These are phyloP conservation scores for Blastobotrys robertii DNA, from an alignment of 805 yeast species.

Conservation along the genomic window DNA sequence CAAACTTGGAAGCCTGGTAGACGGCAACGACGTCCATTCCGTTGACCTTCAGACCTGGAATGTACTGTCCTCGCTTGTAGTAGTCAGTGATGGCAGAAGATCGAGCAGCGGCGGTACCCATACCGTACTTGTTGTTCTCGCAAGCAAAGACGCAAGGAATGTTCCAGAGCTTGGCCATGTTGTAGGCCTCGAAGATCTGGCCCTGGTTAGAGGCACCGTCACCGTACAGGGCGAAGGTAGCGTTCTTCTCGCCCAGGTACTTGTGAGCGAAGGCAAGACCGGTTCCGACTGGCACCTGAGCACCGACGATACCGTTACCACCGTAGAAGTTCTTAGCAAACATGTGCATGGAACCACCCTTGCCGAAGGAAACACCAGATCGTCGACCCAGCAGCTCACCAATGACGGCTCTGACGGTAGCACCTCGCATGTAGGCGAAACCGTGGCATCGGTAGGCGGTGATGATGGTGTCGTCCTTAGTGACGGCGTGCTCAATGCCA, in stretches of 20 bases:
- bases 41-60: slow-evolving; percentile 95
- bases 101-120: slow-evolving; percentile 98
- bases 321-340: slow-evolving; percentile 93
- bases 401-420: slow-evolving; percentile 76
- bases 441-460: slow-evolving; percentile 99
- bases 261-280: slow-evolving; percentile 98
- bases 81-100: slow-evolving; percentile 95
- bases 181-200: slow-evolving; percentile 94
- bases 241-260: slow-evolving; percentile 60
- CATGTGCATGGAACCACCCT: slow-evolving; percentile 99
- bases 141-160: slow-evolving; percentile 91
- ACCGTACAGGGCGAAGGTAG: slow-evolving; percentile 87
- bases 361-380: slow-evolving; percentile 91
- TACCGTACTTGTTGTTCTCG: slow-evolving; percentile 99
- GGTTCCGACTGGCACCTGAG: slow-evolving; percentile 97
- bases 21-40: slow-evolving; percentile 97
- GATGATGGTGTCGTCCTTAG: slow-evolving; percentile 75
- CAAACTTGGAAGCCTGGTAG: slow-evolving; percentile 92
- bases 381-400: slow-evolving; percentile 97
- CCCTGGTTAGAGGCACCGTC: slow-evolving; percentile 99
- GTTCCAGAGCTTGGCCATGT: slow-evolving; percentile 99
- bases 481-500: slow-evolving; percentile 93
- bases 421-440: slow-evolving; percentile 93
- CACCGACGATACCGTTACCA: slow-evolving; percentile 99
- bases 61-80: slow-evolving; percentile 98